These are phyloP conservation scores for Smittium culicis DNA, from an alignment of 371 early-diverging fungal species.

Conservation along the genomic window DNA sequence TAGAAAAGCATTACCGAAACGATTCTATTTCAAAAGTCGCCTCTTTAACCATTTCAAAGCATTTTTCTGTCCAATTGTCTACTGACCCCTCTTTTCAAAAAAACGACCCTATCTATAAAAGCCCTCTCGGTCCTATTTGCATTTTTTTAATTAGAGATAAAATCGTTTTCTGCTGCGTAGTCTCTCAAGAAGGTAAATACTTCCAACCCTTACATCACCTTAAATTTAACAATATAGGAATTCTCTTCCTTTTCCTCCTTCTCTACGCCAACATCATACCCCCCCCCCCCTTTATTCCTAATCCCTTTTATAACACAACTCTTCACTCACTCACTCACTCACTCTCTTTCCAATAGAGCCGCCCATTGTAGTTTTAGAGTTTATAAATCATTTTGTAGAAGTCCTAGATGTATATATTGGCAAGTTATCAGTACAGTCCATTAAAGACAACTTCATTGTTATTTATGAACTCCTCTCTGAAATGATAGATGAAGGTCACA, in stretches of 20 bases:
- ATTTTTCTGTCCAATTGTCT: slow-evolving; percentile 35
- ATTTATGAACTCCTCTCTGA: slow-evolving; percentile 85
- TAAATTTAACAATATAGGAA: not conserved
- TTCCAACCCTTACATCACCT: no score
- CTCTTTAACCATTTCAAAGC: slow-evolving; percentile 42
- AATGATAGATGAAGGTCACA: slow-evolving; percentile 82
- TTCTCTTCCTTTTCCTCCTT: no score
- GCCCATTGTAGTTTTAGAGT: slow-evolving; percentile 69
- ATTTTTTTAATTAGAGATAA: slow-evolving; percentile 15
- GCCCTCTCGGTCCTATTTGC: slow-evolving; percentile 12
- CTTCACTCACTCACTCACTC: not conserved
- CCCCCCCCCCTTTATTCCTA: not conserved
- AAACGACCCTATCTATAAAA: slow-evolving; percentile 13
- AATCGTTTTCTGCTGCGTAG: slow-evolving; percentile 24
- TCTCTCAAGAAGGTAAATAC: slow-evolving; percentile 13
- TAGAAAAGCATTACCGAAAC: slow-evolving; percentile 78
- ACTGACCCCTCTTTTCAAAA: slow-evolving; percentile 14
- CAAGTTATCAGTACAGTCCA: slow-evolving; percentile 56
- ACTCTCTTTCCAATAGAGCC: slow-evolving; percentile 45
- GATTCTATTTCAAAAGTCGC: slow-evolving; percentile 49
- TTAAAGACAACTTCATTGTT: slow-evolving; percentile 86
- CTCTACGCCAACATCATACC: not conserved
- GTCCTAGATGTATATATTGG: slow-evolving; percentile 68
- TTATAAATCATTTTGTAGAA: slow-evolving; percentile 68
- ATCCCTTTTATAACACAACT: not conserved